A percentile compares a stretch with the other conserved stretches of the same genome.
Evolutionary conservation across 345 rosid species (phyloP).

Genomic region (Stellera chamaejasme): DNA sequence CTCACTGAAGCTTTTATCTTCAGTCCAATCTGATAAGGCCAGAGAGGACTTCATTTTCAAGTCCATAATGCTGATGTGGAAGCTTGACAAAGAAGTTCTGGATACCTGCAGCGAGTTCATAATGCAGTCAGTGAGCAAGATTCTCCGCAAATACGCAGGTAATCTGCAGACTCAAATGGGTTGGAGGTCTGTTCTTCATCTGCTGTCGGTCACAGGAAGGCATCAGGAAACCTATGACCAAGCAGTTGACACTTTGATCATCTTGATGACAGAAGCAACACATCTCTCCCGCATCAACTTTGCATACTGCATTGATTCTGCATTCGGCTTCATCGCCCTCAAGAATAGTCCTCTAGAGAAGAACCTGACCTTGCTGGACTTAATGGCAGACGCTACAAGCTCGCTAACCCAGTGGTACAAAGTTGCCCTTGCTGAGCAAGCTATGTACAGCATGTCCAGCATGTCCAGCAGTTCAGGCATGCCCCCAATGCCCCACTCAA

Average conservation of each 20-base stretch:
- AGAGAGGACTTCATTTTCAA: conserved; percentile 71
- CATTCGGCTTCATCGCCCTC: conserved; percentile 67
- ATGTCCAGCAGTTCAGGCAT: conserved; percentile 10
- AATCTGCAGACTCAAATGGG: conserved; percentile 65
- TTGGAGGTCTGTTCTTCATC: conserved; percentile 74
- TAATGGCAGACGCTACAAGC: conserved; percentile 55
- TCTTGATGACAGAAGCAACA: conserved; percentile 40
- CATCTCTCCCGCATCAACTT: conserved; percentile 49
- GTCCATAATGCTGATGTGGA: conserved; percentile 82
- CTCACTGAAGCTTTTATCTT: conserved; percentile 49
- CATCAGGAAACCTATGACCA: conserved; percentile 64
- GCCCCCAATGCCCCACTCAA: conserved; percentile 14
- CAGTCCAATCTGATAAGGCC: conserved; percentile 32
- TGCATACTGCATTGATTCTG: conserved; percentile 65
- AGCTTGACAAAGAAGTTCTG: conserved; percentile 75
- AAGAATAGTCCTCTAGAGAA: conserved; percentile 64
- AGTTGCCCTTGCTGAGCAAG: conserved; percentile 32
- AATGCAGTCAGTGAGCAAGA: conserved; percentile 48
- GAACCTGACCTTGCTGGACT: conserved; percentile 58
- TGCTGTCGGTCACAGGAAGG: conserved; percentile 61
- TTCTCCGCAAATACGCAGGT: conserved; percentile 46
- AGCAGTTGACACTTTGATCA: conserved; percentile 61
- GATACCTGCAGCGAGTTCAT: conserved; percentile 58
- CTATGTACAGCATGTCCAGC: conserved; percentile 41
- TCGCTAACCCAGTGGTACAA: conserved; percentile 50